Base-by-base conservation (phyloP, 257 asterid species). In the Ajuga chamaepitys region DNA sequence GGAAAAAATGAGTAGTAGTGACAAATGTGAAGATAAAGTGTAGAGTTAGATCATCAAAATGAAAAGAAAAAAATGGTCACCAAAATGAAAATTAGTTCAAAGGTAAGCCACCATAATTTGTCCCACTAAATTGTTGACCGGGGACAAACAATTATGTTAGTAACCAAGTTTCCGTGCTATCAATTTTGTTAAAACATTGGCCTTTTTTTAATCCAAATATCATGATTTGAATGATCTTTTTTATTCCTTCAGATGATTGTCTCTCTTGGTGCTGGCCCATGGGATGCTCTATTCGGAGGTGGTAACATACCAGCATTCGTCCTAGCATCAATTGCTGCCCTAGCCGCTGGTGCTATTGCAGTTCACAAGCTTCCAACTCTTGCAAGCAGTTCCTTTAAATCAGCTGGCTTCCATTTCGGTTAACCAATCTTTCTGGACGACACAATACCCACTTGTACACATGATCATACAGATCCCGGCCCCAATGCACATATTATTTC, bases 181-280 rank as follows among this genome's bases (percentile, higher is more conserved):
- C 14, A 4, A 30, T 48, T 18, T 48, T 35, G 28, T 11, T 13
- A 11, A 4, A 34, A 12, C 9, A 41, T 45, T 25, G 14, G n/a
- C 13, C 14, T n/a, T 38, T 46, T 60, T 13, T 59, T 54, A 50
- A 25, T n/a, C 34, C 48, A 38, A 60, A 42, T 63, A 50, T 26
- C 38, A n/a, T 53, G 12, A 62, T 26, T 73, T 69, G 56, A 59
- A 54, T 38, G 34, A 58, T 28, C 14, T 14, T 50, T 55, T 42
- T 38, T 25, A 37, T 67, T 37, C 46, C 9, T 56, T 45, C 66
- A 94, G 99, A 94, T 90, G 99, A 70, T 90, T 12, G 87, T 94
- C 10, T 94, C 99, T 58, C 96, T 94, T 65, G 99, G 99, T 28
- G 99, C 99, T 9, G 99, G 99, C 41, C 99, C 99, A 37, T 94